Evolutionary conservation across 2,329 filamentous ascomycete genomes (phyloP).

Genomic region (Orbilia quercus): DNA sequence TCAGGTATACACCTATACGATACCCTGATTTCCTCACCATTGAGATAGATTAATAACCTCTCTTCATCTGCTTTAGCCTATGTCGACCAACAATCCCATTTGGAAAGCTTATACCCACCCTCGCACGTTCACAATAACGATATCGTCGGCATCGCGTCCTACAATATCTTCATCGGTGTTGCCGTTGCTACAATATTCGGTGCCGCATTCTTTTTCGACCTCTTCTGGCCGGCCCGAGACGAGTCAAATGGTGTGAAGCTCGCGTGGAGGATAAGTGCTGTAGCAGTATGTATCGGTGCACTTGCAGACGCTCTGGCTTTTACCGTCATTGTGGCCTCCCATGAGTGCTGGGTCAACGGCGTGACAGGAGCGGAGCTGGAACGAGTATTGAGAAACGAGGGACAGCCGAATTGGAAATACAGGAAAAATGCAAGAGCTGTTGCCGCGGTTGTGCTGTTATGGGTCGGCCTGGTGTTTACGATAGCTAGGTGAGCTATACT

Average conservation of each 20-base stretch:
- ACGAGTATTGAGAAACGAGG: conserved; percentile 58
- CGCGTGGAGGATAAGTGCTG: conserved; percentile 69
- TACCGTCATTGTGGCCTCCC: conserved; percentile 67
- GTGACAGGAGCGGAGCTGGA: conserved; percentile 14
- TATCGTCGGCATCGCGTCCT: conserved; percentile 69
- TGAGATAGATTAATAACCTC: neutral
- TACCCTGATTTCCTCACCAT: neutral
- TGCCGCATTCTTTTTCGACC: conserved; percentile 72
- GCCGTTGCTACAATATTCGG: conserved; percentile 71
- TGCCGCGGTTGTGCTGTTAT: conserved; percentile 68
- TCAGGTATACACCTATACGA: conserved; percentile 64
- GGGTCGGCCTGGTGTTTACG: conserved; percentile 67
- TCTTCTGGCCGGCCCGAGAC: conserved; percentile 70
- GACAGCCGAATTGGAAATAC: conserved; percentile 64
- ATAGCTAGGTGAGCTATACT: conserved; percentile 64
- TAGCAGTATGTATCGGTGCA: conserved; percentile 66
- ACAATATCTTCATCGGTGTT: conserved; percentile 71
- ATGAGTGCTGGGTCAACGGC: conserved; percentile 66
- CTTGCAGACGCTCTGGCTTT: conserved; percentile 67
- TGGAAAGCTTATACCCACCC: conserved; percentile 63
- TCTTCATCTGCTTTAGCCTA: conserved; percentile 64
- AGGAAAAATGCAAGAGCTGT: conserved; percentile 67
- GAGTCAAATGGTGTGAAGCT: conserved; percentile 67
- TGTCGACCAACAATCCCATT: conserved; percentile 67
- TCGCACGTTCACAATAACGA: conserved; percentile 69